These are phyloP conservation scores for Porcisia hertigi DNA, from an alignment of 208 protist genomes.

Conservation along the genomic window DNA sequence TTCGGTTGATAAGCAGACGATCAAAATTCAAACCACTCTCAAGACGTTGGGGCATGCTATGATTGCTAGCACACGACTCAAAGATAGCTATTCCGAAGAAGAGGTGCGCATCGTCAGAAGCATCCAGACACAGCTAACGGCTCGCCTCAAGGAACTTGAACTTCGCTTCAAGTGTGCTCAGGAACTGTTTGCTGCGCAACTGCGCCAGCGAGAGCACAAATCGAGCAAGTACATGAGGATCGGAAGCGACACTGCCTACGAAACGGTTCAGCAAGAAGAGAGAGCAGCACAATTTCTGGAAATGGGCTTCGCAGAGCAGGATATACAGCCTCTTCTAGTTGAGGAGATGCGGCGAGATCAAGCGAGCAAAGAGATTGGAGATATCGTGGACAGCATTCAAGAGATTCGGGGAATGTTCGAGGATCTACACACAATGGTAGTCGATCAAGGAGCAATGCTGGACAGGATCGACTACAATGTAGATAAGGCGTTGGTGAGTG, in stretches of 20 bases:
- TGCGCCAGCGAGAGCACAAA: conserved; percentile 60
- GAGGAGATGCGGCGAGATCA: conserved; percentile 67
- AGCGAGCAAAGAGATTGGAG: conserved; percentile 70
- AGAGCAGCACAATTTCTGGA: conserved; percentile 65
- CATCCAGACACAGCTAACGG: conserved; percentile 49
- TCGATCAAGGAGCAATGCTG: conserved; percentile 89
- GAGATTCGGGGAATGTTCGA: conserved; percentile 90
- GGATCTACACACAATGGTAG: conserved; percentile 69
- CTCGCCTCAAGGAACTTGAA: conserved; percentile 40
- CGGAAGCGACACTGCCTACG: conserved; percentile 51
- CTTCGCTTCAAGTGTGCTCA: conserved; percentile 57
- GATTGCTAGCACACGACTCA: conserved; percentile 39
- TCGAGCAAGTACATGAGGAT: conserved; percentile 57
- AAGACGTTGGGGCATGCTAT: conserved; percentile 73
- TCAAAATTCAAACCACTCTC: conserved; percentile 47
- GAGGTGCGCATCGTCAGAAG: conserved; percentile 51
- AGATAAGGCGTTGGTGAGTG: conserved; percentile 52
- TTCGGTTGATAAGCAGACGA: conserved; percentile 40
- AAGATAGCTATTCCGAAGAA: conserved; percentile 45
- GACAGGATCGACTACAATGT: conserved; percentile 94
- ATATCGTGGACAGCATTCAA: conserved; percentile 80
- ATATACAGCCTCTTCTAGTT: conserved; percentile 74
- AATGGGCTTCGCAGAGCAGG: conserved; percentile 78
- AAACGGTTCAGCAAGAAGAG: conserved; percentile 62
- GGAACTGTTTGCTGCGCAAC: conserved; percentile 53